phyloP scores from a whole-genome alignment of 805 yeast genomes.

The Lipomyces mesembrius region DNA sequence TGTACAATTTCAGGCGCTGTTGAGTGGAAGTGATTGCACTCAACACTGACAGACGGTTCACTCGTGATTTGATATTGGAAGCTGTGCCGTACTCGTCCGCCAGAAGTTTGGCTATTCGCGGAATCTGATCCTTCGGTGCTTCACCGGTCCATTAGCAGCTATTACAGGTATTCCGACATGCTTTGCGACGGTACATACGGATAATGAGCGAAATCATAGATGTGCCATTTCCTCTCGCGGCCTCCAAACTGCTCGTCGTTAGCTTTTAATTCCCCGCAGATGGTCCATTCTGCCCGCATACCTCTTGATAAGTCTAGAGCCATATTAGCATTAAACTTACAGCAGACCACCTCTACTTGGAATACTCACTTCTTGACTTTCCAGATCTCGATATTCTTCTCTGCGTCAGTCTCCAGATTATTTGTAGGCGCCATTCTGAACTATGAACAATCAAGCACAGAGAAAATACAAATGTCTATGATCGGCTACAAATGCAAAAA shows the following conservation, averaged over 20 bases:
- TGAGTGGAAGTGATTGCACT: slow-evolving; percentile 98
- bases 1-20: slow-evolving; percentile 90
- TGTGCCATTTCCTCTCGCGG: slow-evolving; percentile 98
- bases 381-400: slow-evolving; percentile 98
- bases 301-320: slow-evolving; percentile 43
- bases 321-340: slow-evolving; percentile 2
- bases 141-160: background rate
- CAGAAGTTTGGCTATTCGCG: slow-evolving; percentile 84
- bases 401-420: slow-evolving; percentile 72
- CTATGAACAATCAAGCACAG: background rate
- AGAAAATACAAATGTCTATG: background rate
- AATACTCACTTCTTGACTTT: slow-evolving; percentile 76
- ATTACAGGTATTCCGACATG: background rate
- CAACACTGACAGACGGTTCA: slow-evolving; percentile 90
- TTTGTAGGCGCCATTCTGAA: background rate
- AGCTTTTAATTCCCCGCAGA: background rate
- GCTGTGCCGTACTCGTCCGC: slow-evolving; percentile 99
- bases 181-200: slow-evolving; percentile 30
- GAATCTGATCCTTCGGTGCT: slow-evolving; percentile 89
- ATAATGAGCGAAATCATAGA: slow-evolving; percentile 97
- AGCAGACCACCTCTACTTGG: slow-evolving; percentile 44
- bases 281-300: slow-evolving; percentile 12
- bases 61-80: slow-evolving; percentile 96
- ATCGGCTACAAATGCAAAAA: background rate
- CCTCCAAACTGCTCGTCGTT: slow-evolving; percentile 62